These are phyloP conservation scores for Conidiobolus incongruus DNA, from an alignment of 371 early-diverging fungal species.

Conservation along the genomic window DNA sequence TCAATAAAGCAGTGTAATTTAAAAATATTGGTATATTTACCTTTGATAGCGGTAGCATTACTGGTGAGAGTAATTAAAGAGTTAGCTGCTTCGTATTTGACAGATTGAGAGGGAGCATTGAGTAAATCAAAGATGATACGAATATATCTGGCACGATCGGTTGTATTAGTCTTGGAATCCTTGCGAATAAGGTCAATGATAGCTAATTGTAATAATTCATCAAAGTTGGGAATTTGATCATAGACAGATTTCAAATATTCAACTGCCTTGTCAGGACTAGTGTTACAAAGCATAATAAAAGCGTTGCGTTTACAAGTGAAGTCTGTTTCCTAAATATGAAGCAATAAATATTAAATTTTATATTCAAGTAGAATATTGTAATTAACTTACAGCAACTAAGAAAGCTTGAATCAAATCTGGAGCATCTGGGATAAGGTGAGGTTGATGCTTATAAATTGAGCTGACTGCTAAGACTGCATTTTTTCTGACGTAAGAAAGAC, in stretches of 20 bases:
- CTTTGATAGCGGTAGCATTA: conserved; percentile 74
- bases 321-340: conserved; percentile 63
- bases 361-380: not conserved
- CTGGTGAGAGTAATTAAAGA: conserved; percentile 69
- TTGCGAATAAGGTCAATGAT: conserved; percentile 86
- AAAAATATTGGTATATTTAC: conserved; percentile 11
- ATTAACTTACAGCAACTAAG: conserved; percentile 25
- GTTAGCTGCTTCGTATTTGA: conserved; percentile 92
- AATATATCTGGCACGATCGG: conserved; percentile 57
- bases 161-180: conserved; percentile 48
- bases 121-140: conserved; percentile 70
- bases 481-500: conserved; percentile 91
- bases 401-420: conserved; percentile 70
- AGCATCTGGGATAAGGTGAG: conserved; percentile 86
- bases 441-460: conserved; percentile 64
- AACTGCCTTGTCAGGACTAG: conserved; percentile 53
- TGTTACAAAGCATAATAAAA: conserved; percentile 68
- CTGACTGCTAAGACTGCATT: conserved; percentile 90
- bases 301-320: conserved; percentile 84
- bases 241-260: conserved; percentile 56
- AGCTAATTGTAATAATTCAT: conserved; percentile 80
- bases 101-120: conserved; percentile 54
- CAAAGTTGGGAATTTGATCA: conserved; percentile 48
- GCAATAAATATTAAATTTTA: not conserved
- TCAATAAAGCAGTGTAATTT: not conserved